Percentiles rank a stretch among this genome's conserved stretches.
Evolutionary conservation across 2,329 filamentous ascomycete species (phyloP).

Genomic region (Botrytis sinoallii): DNA sequence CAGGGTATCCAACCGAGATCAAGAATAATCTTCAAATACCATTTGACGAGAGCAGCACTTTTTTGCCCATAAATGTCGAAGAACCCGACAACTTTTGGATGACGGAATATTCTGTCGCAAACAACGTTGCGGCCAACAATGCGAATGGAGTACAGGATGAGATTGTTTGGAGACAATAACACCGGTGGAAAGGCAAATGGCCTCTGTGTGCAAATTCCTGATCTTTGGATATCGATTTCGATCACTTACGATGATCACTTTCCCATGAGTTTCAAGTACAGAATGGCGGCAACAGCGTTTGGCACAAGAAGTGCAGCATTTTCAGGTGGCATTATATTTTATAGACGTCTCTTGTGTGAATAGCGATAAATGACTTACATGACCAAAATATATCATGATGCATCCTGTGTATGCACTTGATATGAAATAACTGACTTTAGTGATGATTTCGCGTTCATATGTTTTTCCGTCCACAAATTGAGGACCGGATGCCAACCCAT

Average conservation of each 20-base stretch:
- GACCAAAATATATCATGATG: not conserved
- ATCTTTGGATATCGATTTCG: slow-evolving; percentile 31
- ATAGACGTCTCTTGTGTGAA: slow-evolving; percentile 15
- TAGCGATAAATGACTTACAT: slow-evolving; percentile 12
- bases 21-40: slow-evolving; percentile 45
- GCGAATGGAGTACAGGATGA: slow-evolving; percentile 31
- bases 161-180: slow-evolving; percentile 39
- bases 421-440: not conserved
- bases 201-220: slow-evolving; percentile 33
- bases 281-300: slow-evolving; percentile 16
- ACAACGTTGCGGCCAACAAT: slow-evolving; percentile 22
- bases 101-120: slow-evolving; percentile 37
- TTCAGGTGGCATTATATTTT: slow-evolving; percentile 4
- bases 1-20: slow-evolving; percentile 32
- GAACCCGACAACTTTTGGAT: slow-evolving; percentile 47
- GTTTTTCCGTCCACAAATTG: slow-evolving; percentile 13
- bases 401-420: slow-evolving; percentile 11
- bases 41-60: slow-evolving; percentile 36
- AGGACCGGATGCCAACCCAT: not conserved
- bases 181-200: slow-evolving; percentile 37
- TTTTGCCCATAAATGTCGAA: slow-evolving; percentile 46
- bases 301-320: slow-evolving; percentile 18
- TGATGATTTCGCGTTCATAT: not conserved
- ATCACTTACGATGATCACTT: slow-evolving; percentile 24
- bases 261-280: slow-evolving; percentile 12